phyloP scores from a whole-genome alignment of 192 early-diverging fungal species.

The Umbelopsis sp. region DNA sequence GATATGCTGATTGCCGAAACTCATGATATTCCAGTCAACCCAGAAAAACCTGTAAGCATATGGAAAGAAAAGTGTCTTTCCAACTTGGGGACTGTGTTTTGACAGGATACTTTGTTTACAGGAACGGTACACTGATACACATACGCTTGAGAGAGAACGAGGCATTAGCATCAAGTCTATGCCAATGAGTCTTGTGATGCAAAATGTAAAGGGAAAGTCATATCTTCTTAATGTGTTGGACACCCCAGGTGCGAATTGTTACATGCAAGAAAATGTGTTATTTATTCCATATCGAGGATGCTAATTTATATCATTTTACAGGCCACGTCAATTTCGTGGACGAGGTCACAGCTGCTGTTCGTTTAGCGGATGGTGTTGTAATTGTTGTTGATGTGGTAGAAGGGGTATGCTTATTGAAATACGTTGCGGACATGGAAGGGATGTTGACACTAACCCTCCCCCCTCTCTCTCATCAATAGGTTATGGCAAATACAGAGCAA shows the following conservation, averaged over 20 bases:
- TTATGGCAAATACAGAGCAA: slow-evolving; percentile 93
- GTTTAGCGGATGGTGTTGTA: slow-evolving; percentile 88
- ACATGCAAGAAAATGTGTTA: too few relatives aligned
- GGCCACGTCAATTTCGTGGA: slow-evolving; percentile 95
- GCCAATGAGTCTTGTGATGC: slow-evolving; percentile 91
- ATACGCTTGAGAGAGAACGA: slow-evolving; percentile 86
- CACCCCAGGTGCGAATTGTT: too few relatives aligned
- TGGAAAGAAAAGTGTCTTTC: background rate
- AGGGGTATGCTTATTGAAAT: slow-evolving; percentile 58
- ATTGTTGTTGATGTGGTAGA: slow-evolving; percentile 96
- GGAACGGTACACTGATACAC: slow-evolving; percentile 92
- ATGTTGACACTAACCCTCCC: background rate
- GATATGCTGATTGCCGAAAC: slow-evolving; percentile 92
- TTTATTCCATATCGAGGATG: too few relatives aligned
- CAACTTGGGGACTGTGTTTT: background rate
- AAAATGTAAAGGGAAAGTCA: slow-evolving; percentile 85
- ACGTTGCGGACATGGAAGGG: background rate
- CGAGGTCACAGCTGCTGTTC: slow-evolving; percentile 84
- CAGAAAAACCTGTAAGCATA: slow-evolving; percentile 53
- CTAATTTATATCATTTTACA: slow-evolving; percentile 29
- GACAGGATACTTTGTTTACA: slow-evolving; percentile 29
- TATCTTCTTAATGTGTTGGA: slow-evolving; percentile 90
- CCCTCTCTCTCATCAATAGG: slow-evolving; percentile 26
- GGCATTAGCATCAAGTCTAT: slow-evolving; percentile 91
- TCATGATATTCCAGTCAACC: slow-evolving; percentile 60